Evolutionary conservation across 2,329 filamentous ascomycete genomes (phyloP), one percentile per base, ranked within the genome.

Genomic region (Fusarium sambucinum): DNA sequence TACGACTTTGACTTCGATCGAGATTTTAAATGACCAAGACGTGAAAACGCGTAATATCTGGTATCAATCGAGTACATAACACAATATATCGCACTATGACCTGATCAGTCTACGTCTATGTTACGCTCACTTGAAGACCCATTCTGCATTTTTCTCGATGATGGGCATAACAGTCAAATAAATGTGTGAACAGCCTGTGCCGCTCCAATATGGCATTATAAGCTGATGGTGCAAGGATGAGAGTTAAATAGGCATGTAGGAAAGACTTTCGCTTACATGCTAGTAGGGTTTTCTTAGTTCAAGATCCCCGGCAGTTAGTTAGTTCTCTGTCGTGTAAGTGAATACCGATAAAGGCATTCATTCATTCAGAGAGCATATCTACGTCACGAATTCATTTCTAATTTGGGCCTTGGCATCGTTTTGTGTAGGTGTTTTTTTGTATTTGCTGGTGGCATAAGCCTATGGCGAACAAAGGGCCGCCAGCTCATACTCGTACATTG

Each of bases 211-310:
- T 29, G 25, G 23, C 25, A n/a, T 44, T 2, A 19, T 25, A 29
- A 27, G 12, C 30, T 11, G n/a, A 37, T 19, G 8, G 4, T 11
- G 23, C 16, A 37, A 50, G 35, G 21, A 25, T 37, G 8, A 33
- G 8, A 33, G 21, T 37, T 11, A 3, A 14, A n/a, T 27, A 27
- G 9, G 27, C 27, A 27, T 27, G 33, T 38, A 38, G 16, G 46
- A 50, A 23, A 37, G 32, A 37, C 23, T 50, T 25, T 50, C 46
- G 46, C 32, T 50, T 50, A 50, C 13, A 25, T 50, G 12, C 46
- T 37, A 32, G 46, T 37, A 32, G 46, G 46, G 21, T 35, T 50
- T 33, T 37, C 21, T 50, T 50, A 37, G 30, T 25, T 11, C 17
- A 25, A 33, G 32, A 50, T 33, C 46, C 19, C 30, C 13, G 23